Percentiles rank a stretch among this genome's conserved stretches.
These are phyloP conservation scores for Ustilago hordei DNA, from an alignment of 1,284 basidiomycete species.

Conservation along the genomic window DNA sequence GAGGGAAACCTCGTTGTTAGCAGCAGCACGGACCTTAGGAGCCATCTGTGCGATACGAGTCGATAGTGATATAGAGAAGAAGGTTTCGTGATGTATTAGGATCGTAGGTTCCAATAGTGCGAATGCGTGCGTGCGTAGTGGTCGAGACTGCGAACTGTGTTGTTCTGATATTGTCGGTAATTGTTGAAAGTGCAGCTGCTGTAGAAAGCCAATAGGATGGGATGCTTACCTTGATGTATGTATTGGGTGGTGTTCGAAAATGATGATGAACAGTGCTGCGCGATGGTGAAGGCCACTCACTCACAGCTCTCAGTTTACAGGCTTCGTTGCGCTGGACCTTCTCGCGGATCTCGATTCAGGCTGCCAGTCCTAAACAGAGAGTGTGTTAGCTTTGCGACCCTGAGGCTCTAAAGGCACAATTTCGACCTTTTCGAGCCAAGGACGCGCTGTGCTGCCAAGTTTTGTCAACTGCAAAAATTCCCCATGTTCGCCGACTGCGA, in stretches of 20 bases:
- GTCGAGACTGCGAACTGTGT: constrained; percentile 5
- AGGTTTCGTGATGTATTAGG: background rate
- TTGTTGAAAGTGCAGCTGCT: constrained; percentile 12
- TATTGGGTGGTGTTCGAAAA: constrained; percentile 43
- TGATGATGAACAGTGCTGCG: constrained; percentile 26
- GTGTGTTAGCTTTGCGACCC: background rate
- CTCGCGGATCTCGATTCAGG: background rate
- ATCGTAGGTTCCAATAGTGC: too few species aligned
- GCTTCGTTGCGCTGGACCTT: background rate
- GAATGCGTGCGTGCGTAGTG: background rate
- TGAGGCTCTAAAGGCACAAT: background rate
- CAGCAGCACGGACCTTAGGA: constrained; percentile 65
- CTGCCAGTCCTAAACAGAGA: background rate
- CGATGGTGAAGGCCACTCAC: constrained; percentile 24
- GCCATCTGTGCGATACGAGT: constrained; percentile 59
- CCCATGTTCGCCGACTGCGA: background rate
- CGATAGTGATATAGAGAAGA: background rate
- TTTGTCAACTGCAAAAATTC: constrained; percentile 4
- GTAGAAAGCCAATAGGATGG: constrained; percentile 9
- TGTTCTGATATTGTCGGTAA: background rate
- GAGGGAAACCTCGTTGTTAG: constrained; percentile 66
- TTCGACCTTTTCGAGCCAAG: background rate
- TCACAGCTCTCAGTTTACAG: background rate
- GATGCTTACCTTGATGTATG: constrained; percentile 52
- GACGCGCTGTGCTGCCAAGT: constrained; percentile 19